Percentiles rank a stretch among this genome's conserved stretches.
Conservation (phyloP, 2,329 filamentous ascomycete species). For the Apiospora pterosperma region DNA sequence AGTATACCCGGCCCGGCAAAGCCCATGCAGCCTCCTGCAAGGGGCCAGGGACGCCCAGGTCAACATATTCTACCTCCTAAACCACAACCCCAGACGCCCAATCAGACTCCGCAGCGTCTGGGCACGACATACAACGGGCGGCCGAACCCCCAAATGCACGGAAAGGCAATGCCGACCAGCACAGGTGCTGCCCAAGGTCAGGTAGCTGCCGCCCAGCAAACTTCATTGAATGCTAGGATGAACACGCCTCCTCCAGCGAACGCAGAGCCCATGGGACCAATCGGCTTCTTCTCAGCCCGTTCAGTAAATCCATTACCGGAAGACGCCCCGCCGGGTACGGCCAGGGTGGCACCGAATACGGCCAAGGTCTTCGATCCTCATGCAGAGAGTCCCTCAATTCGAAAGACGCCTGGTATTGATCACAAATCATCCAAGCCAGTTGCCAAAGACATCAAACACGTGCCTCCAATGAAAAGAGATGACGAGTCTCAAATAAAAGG, state of each 20-base stretch:
- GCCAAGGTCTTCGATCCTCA: conserved; percentile 67
- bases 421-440: conserved; percentile 75
- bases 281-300: conserved; percentile 69
- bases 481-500: conserved; percentile 23
- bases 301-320: conserved; percentile 57
- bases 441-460: conserved; percentile 51
- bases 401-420: conserved; percentile 84
- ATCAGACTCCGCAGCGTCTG: conserved; percentile 25
- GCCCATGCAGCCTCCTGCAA: conserved; percentile 36
- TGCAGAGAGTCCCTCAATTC: conserved; percentile 77
- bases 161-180: not conserved
- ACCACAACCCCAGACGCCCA: conserved; percentile 31
- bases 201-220: conserved; percentile 17
- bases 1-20: conserved; percentile 13
- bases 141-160: conserved; percentile 14
- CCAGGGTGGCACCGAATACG: conserved; percentile 39
- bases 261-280: conserved; percentile 33
- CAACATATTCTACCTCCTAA: conserved; percentile 17
- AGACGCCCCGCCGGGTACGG: conserved; percentile 36
- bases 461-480: conserved; percentile 35
- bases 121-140: conserved; percentile 19
- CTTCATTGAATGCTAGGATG: conserved; percentile 19
- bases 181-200: conserved; percentile 8
- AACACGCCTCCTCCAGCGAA: conserved; percentile 27
- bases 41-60: conserved; percentile 15